Evolutionary conservation across 345 rosid species (phyloP).

Genomic region (Stellera chamaejasme): DNA sequence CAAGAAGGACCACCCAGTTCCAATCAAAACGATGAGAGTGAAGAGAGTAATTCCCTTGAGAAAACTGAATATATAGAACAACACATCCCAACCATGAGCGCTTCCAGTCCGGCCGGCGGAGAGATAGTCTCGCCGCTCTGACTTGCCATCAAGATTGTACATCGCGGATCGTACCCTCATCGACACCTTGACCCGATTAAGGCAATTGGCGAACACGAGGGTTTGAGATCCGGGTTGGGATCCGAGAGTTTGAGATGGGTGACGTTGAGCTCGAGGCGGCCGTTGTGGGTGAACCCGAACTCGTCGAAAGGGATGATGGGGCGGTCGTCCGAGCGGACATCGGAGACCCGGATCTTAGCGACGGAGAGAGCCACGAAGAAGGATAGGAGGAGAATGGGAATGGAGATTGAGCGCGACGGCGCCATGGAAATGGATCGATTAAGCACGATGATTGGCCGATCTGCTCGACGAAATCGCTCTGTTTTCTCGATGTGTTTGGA

Average conservation of each 20-base stretch:
- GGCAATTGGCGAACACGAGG: constrained; percentile 81
- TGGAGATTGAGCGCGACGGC: constrained; percentile 12
- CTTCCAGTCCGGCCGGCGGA: constrained; percentile 85
- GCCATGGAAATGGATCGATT: constrained; percentile 25
- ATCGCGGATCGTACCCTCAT: constrained; percentile 79
- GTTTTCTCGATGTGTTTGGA: no score
- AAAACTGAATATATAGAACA: constrained; percentile 91
- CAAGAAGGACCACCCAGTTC: constrained; percentile 95
- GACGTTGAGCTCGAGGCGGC: constrained; percentile 71
- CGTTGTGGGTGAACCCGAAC: constrained; percentile 87
- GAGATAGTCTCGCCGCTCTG: constrained; percentile 59
- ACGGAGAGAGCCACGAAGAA: constrained; percentile 22
- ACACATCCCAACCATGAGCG: constrained; percentile 95
- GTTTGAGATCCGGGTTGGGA: constrained; percentile 54
- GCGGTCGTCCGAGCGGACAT: constrained; percentile 69
- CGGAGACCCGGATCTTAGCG: constrained; percentile 64
- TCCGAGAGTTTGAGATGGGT: constrained; percentile 44
- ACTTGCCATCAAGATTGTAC: constrained; percentile 75
- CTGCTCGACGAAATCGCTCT: no score
- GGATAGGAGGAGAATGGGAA: constrained; percentile 11
- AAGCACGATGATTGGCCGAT: no score
- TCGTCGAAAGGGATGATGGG: constrained; percentile 69
- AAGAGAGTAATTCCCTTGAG: constrained; percentile 83
- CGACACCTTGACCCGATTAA: constrained; percentile 48
- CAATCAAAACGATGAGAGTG: constrained; percentile 87